Conservation (phyloP, 148 eudicot genomes). For the Camellia japonica region DNA sequence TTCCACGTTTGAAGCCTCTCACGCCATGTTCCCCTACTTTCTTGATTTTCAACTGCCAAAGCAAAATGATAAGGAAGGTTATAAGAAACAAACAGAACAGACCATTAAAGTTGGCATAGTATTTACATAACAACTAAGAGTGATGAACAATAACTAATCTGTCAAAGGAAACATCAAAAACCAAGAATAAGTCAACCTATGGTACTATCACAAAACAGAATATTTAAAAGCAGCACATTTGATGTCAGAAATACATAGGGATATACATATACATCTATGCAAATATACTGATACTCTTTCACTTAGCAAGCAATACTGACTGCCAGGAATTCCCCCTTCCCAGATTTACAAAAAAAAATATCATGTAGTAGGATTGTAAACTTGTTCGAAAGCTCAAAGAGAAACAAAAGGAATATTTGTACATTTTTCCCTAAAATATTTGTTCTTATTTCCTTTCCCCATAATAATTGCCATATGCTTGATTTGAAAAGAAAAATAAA, state of each 20-base stretch:
- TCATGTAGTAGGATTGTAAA: not conserved
- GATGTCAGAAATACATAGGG: not conserved
- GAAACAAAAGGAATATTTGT: not conserved
- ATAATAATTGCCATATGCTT: not conserved
- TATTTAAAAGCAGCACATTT: not conserved
- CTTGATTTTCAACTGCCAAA: slow-evolving; percentile 47
- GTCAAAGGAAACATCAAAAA: not conserved
- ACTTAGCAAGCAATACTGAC: not conserved
- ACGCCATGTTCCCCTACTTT: slow-evolving; percentile 67
- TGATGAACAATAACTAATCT: not conserved
- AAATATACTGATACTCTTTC: not conserved
- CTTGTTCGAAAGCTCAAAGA: not conserved
- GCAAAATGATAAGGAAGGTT: slow-evolving; percentile 13
- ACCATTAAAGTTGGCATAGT: not conserved
- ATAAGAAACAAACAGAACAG: slow-evolving; percentile 1
- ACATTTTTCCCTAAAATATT: not conserved
- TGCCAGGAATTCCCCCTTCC: not conserved
- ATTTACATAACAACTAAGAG: not conserved
- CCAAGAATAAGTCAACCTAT: not conserved
- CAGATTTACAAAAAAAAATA: no score
- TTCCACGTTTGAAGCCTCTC: slow-evolving; percentile 82
- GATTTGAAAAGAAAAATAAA: no score
- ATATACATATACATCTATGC: no score
- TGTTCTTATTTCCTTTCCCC: not conserved
- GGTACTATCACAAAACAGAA: not conserved